phyloP scores from a whole-genome alignment of 2,329 filamentous ascomycete genomes.

The Paecilomyces dactylethromorphus region DNA sequence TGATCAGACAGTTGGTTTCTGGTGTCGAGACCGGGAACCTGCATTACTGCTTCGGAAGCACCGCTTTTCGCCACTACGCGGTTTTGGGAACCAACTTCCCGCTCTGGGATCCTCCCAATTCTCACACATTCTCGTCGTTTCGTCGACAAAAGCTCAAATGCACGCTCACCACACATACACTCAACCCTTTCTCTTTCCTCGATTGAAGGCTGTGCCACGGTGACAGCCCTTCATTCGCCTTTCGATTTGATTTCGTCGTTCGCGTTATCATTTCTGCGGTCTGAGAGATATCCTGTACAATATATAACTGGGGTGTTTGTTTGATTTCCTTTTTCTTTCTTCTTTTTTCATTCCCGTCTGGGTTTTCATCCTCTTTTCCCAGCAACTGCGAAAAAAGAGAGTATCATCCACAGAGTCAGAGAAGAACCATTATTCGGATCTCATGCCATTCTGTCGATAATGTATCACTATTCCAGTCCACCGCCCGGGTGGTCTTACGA shows the following conservation, averaged over 20 bases:
- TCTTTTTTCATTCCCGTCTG: constrained; percentile 7
- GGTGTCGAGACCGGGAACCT: neutral
- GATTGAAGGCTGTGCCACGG: constrained; percentile 36
- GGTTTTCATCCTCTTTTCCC: constrained; percentile 8
- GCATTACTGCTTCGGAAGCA: neutral
- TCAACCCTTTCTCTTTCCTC: constrained; percentile 33
- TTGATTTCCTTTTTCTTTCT: constrained; percentile 8
- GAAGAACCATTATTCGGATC: constrained; percentile 1
- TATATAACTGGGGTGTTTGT: constrained; percentile 26
- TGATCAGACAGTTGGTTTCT: neutral
- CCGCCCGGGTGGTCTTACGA: constrained; percentile 45
- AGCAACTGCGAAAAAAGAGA: constrained; percentile 4
- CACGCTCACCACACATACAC: constrained; percentile 32
- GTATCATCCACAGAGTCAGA: constrained; percentile 6
- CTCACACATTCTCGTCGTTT: constrained; percentile 2
- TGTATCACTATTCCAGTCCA: constrained; percentile 42
- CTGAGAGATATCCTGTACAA: constrained; percentile 40
- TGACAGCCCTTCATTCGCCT: constrained; percentile 32
- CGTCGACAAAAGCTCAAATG: constrained; percentile 35
- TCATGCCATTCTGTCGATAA: constrained; percentile 32
- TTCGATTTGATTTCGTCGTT: constrained; percentile 8
- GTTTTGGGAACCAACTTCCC: neutral
- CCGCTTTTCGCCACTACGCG: neutral
- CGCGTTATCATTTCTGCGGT: constrained; percentile 22
- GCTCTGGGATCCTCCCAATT: neutral